Evolutionary conservation across 1,284 basidiomycete species (phyloP), one percentile per base, ranked within the genome.

Genomic region (Anthracocystis panici-leucophaei): DNA sequence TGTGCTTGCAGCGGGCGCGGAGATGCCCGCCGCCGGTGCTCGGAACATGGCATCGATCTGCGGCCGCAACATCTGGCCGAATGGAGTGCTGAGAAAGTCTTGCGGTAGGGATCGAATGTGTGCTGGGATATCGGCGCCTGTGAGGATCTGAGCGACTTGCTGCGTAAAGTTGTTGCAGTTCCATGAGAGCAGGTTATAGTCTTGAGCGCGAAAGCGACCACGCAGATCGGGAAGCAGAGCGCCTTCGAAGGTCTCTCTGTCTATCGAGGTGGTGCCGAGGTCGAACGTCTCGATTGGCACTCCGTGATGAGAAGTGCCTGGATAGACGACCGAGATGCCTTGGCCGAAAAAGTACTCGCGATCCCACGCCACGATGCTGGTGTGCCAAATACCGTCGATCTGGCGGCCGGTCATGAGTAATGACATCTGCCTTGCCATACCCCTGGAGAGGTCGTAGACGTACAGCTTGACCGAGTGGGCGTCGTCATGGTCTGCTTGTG

Each of bases 291-390:
- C 90, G 33, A 92, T 77, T 0, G 94, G 94, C 52, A 87, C 85
- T 3, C 94, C 94, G 85, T 94, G 92, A 56, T 85, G 82, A 10
- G 76, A 65, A 4, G 35, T 48, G 23, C 81, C 68, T 49, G 64
- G 53, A 87, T 90, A 71, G 0, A 90, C 89, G 27, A 88, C 87
- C 77, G 80, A 86, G 61, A 97, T 93, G 8, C 94, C 95, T 80
- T 91, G 92, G 1, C 94, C 94, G 83, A 94, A 97, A 81, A 93
- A 95, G 52, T 93, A 88, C 82, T 97, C 95, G 78, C 90, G 91
- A 3, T 90, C 90, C 85, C 91, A 95, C 0, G 91, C 92, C 48
- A 97, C 93, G 31, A 97, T 89, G 23, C 92, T 93, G 0, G 94
- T 95, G 86, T 97, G 93, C 84, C 84, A 85, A 65, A 77, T 66